Conservation (phyloP, 495 filamentous ascomycete species). For the Lophium mytilinum region DNA sequence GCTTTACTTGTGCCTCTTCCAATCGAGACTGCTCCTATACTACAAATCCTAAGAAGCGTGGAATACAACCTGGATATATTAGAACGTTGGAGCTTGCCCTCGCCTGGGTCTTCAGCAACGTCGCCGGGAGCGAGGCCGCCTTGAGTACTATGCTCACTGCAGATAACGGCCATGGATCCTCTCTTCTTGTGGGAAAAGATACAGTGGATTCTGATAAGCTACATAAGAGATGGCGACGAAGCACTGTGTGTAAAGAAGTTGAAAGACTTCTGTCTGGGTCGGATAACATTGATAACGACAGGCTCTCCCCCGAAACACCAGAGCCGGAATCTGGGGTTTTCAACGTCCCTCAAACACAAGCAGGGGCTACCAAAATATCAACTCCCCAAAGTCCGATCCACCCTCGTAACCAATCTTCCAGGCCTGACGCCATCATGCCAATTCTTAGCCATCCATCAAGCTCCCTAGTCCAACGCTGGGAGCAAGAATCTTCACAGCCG, state of each 20-base stretch:
- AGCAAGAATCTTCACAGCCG: not conserved
- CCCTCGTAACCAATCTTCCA: too few relatives aligned
- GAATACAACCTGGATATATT: slow-evolving; percentile 57
- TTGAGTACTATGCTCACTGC: slow-evolving; percentile 18
- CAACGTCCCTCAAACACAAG: not conserved
- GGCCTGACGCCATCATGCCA: too few relatives aligned
- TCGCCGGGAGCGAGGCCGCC: slow-evolving; percentile 30
- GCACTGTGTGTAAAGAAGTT: slow-evolving; percentile 26
- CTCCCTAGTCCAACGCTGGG: not conserved
- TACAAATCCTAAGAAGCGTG: slow-evolving; percentile 63
- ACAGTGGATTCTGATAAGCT: slow-evolving; percentile 21
- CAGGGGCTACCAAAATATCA: not conserved
- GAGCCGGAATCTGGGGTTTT: not conserved
- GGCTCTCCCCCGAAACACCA: not conserved
- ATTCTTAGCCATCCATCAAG: too few relatives aligned
- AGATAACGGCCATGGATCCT: slow-evolving; percentile 6
- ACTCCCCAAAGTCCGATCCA: not conserved
- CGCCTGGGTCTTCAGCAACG: slow-evolving; percentile 35
- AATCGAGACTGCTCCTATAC: slow-evolving; percentile 58
- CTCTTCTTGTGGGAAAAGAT: slow-evolving; percentile 22
- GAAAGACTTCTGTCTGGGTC: slow-evolving; percentile 25
- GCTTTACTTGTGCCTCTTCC: slow-evolving; percentile 54
- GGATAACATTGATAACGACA: not conserved
- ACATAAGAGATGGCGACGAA: slow-evolving; percentile 29
- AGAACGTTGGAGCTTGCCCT: slow-evolving; percentile 48